A percentile compares a stretch with the other conserved stretches of the same genome.
phyloP scores from a whole-genome alignment of 2,329 filamentous ascomycete species.

The Hymenoscyphus scutula region DNA sequence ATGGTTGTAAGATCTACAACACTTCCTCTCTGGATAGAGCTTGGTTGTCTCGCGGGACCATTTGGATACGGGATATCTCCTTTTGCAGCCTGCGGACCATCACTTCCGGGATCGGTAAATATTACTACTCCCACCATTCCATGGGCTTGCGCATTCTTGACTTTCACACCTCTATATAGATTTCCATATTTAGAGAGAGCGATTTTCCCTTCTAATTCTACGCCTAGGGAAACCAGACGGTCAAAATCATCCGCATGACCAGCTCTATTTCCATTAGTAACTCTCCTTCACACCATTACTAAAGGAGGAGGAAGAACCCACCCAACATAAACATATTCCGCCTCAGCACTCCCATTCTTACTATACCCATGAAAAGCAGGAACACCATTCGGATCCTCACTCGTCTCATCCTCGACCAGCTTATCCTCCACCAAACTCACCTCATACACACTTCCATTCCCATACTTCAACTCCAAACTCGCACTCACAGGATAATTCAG shows the following conservation, averaged over 20 bases:
- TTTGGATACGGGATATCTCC: conserved; percentile 37
- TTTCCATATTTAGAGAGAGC: conserved; percentile 78
- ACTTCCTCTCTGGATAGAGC: conserved; percentile 74
- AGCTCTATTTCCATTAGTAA: neutral
- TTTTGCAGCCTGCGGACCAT: conserved; percentile 49
- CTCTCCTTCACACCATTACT: neutral
- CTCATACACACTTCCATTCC: conserved; percentile 56
- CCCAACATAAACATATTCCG: conserved; percentile 16
- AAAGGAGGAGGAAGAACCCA: neutral
- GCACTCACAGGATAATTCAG: conserved; percentile 60
- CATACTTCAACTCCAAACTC: conserved; percentile 47
- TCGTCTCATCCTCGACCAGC: conserved; percentile 75
- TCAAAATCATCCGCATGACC: conserved; percentile 4
- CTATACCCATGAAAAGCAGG: conserved; percentile 93
- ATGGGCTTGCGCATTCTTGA: conserved; percentile 83
- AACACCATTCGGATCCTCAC: conserved; percentile 65
- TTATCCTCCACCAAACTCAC: conserved; percentile 78
- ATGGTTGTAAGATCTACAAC: conserved; percentile 69
- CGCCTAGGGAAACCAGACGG: conserved; percentile 52
- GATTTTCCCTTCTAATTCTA: conserved; percentile 77
- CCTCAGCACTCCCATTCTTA: conserved; percentile 72
- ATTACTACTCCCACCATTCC: conserved; percentile 81
- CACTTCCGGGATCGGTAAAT: conserved; percentile 83
- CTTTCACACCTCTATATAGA: conserved; percentile 82
- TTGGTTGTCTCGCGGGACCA: conserved; percentile 77